Base-by-base conservation (phyloP, 2,329 filamentous ascomycete genomes). In the Ampelomyces quisqualis region DNA sequence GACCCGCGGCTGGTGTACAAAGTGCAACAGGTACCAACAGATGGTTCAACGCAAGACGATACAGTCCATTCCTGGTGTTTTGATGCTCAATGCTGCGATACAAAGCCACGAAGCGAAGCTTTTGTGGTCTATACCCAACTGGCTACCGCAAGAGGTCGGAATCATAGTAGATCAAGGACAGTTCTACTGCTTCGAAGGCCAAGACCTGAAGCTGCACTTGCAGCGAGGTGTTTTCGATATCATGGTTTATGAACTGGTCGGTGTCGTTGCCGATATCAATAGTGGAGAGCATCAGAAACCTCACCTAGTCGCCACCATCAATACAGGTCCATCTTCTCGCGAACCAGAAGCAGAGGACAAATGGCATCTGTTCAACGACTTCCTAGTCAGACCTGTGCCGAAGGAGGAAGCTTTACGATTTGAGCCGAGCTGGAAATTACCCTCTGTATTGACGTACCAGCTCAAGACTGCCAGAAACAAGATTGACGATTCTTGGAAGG, bases 311-410 rank as follows among this genome's bases (percentile, higher is more conserved):
- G 88, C 90, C 8, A 86, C 95, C 67, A 82, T 95, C 53, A 94
- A 98, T 65, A 86, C 89, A 42, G 79, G 80, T 9, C 82, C 88
- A 36, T 81, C 86, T 0, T 80, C 82, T 39, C 73, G 77, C 0
- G 74, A 79, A 28, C 65, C 78, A 0, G 77, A 81, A 1, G 73
- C 73, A 3, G 77, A 82, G 49, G 85, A 81, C 58, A 84, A 85
- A 55, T 98, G 94, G 94, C 89, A 97, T 69, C 71, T 98, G 1
- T 96, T 98, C 73, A 98, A 98, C 57, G 93, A 98, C 69, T 98
- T 98, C 60, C 72, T 95, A 23, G 94, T 98, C 15, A 82, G 87
- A 9, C 83, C 85, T 7, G 81, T 95, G 11, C 81, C 84, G 21
- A 79, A 81, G 19, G 84, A 90, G 47, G 91, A 98, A 64, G 94